Base-by-base conservation (phyloP, 164 flowering plant species). In the Dillenia suffruticosa region DNA sequence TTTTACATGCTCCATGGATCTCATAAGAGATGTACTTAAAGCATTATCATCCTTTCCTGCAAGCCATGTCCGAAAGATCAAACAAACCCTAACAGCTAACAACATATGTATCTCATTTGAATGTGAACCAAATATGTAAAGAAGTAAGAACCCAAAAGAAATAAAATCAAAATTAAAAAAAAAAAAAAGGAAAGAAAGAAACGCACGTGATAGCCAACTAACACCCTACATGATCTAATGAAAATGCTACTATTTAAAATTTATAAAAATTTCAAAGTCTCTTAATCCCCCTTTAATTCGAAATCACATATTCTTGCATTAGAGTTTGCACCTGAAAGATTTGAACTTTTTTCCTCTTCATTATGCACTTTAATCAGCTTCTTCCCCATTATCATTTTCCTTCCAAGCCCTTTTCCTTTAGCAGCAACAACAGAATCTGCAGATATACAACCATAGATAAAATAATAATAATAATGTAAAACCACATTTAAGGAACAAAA, bases 11-110 rank as follows among this genome's bases (percentile, higher is more conserved):
- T 53, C 26, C 26, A 63, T 70, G 12, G 68, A 63, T 59, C 10
- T 51, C 65, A 58, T 59, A 46, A 59, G 43, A 40, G 56, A 45
- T 56, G 56, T 55, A 40, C 32, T 44, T 56, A 62, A 49, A 54
- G 67, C 73, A 44, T 55, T 57, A 49, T 47, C 70, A 44, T 57
- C 54, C 54, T 63, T 62, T 54, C 78, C 82, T 81, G 79, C 77
- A 74, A 46, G 32, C 64, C 74, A 62, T 59, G 54, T 63, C 45
- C 51, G 66, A 64, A 66, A 54, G 54, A 65, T 59, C 51, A 69
- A 63, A 46, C 40, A 32, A 32, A 4, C 40, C 40, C 0, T 19
- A 19, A 19, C 22, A 19, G 5, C 0, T 6, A 32, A 32, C 6
- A 32, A 32, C 5, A 32, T 32, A 4, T 32, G 40, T 32, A 5